Conservation (phyloP, 2,329 filamentous ascomycete species). For the Aspergillus felis region DNA sequence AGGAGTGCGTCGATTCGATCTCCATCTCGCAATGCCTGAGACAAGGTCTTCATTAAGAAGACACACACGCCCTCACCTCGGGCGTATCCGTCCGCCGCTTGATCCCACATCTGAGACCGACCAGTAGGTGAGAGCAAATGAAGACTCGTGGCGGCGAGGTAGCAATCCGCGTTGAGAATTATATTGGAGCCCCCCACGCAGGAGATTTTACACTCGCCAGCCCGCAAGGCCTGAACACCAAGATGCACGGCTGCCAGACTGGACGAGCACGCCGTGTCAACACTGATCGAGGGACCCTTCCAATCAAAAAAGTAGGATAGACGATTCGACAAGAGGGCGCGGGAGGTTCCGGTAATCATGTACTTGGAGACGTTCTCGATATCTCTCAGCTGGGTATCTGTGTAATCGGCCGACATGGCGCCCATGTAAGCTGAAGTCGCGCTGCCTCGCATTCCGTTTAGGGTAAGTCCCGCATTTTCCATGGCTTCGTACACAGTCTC, state of each 20-base stretch:
- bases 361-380: slow-evolving; percentile 3
- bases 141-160: slow-evolving; percentile 18
- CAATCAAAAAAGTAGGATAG: slow-evolving; percentile 22
- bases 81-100: slow-evolving; percentile 44
- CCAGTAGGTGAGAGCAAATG: slow-evolving; percentile 48
- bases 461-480: slow-evolving; percentile 18
- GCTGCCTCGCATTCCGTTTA: slow-evolving; percentile 19
- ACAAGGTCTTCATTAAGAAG: slow-evolving; percentile 48
- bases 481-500: slow-evolving; percentile 42
- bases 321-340: slow-evolving; percentile 31
- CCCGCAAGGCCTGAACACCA: slow-evolving; percentile 19
- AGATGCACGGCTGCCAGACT: slow-evolving; percentile 27
- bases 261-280: slow-evolving; percentile 43
- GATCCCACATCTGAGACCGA: slow-evolving; percentile 44
- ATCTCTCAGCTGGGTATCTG: slow-evolving; percentile 8
- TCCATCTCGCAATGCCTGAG: slow-evolving; percentile 42
- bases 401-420: slow-evolving; percentile 22
- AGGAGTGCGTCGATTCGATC: slow-evolving; percentile 39
- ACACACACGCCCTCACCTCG: slow-evolving; percentile 49
- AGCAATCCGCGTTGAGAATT: background rate
- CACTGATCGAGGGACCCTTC: slow-evolving; percentile 31
- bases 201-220: slow-evolving; percentile 19
- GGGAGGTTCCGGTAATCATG: slow-evolving; percentile 18
- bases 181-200: slow-evolving; percentile 13
- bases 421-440: slow-evolving; percentile 27